Evolutionary conservation across 169 alveolate species (phyloP), one percentile per base, ranked within the genome.

Genomic region (Babesia sp.): DNA sequence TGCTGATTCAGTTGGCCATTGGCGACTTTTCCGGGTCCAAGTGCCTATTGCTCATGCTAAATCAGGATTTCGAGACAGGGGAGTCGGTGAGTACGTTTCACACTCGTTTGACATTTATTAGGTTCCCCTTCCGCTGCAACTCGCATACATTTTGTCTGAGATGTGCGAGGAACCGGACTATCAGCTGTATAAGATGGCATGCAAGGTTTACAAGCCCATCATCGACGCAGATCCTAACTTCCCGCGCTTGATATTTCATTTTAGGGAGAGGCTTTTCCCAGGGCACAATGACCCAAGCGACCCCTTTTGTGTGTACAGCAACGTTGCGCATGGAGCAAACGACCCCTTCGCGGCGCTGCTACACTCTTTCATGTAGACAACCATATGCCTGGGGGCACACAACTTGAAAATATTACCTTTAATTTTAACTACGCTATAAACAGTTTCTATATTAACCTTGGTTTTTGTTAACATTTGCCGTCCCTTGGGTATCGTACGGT

Each of bases 41-140:
- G 71, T 70, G 87, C 46, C 53, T 79, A 24, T n/a, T 79, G 50
- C 68, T 66, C 26, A 53, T 79, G 71, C n/a, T 79, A 39, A 58
- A 79, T n/a, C 61, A 22, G 59, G 67, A 79, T 28, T 45, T 79
- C 41, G 87, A 79, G 55, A 37, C 60, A 44, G 58, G 68, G 18
- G 67, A 79, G 57, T 51, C 41, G 45, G 74, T 63, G 37, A 26
- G 69, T 60, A 18, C 26, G 8, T 0, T 3, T 61, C 22, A 7
- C 4, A 29, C 9, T 20, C 11, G 4, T 34, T 12, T 36, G 41
- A 36, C 20, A 1, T 3, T 0, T 12, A 11, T 26, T 55, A 81
- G 89, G 48, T 59, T 18, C 89, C 89, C 9, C 24, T 81, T 0
- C 89, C 87, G 45, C 50, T 81, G 20, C 87, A 71, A 18, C 14